Percentiles rank a stretch among this genome's conserved stretches.
phyloP scores from a whole-genome alignment of 768 basidiomycete species.

The Lactarius quietus region DNA sequence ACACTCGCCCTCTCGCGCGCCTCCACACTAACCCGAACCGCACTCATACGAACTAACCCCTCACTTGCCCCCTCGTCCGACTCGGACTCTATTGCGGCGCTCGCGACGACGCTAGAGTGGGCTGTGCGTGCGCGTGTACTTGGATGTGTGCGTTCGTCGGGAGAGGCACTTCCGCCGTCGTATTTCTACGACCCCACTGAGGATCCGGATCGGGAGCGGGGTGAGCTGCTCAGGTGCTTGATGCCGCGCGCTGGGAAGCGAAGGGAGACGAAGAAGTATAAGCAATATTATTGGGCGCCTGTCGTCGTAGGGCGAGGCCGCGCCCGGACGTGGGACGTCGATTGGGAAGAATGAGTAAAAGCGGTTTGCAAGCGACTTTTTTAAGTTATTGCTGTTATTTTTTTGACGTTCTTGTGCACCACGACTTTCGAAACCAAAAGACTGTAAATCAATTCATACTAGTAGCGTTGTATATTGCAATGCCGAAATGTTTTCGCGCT shows the following conservation, averaged over 20 bases:
- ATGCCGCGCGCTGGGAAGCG: constrained; percentile 64
- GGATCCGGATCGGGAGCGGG: constrained; percentile 25
- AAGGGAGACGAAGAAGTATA: constrained; percentile 76
- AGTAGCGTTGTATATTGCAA: constrained; percentile 14
- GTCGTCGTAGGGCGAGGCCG: constrained; percentile 32
- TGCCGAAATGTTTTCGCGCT: constrained; percentile 3
- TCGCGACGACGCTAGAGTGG: constrained; percentile 20
- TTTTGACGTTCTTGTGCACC: neutral
- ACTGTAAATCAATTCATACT: constrained; percentile 12
- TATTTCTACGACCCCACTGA: constrained; percentile 22
- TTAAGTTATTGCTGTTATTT: constrained; percentile 22
- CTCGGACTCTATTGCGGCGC: no score
- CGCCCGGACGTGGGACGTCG: constrained; percentile 25
- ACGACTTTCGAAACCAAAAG: neutral
- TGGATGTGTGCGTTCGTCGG: constrained; percentile 16
- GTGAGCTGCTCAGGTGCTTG: constrained; percentile 15
- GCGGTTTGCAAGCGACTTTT: neutral
- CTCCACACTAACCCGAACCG: constrained; percentile 12
- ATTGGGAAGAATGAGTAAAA: constrained; percentile 25
- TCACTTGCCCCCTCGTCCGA: neutral
- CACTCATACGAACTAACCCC: constrained; percentile 13
- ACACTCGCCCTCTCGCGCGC: constrained; percentile 26
- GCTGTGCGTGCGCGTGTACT: constrained; percentile 20
- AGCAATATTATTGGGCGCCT: constrained; percentile 80
- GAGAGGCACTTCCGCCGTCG: constrained; percentile 20